phyloP scores from a whole-genome alignment of 177 flowering plant species.

The Vitis hybrid region DNA sequence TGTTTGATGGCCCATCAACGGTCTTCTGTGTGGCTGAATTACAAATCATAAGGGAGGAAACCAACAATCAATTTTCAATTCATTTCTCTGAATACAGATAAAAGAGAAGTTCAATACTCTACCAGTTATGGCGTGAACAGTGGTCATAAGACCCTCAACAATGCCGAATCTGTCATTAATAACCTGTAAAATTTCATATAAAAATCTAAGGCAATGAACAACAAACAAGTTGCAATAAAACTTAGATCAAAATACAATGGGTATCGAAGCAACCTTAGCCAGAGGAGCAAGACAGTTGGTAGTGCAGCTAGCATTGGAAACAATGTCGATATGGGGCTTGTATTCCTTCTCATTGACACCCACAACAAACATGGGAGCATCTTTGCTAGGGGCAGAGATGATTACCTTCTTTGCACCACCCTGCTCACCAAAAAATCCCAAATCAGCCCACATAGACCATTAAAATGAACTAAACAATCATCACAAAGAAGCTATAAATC shows the following conservation, averaged over 20 bases:
- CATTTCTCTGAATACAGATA: background rate
- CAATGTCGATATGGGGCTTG: constrained; percentile 61
- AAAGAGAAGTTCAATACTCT: background rate
- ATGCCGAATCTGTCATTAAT: constrained; percentile 81
- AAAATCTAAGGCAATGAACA: background rate
- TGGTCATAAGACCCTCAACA: constrained; percentile 90
- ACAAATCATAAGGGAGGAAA: background rate
- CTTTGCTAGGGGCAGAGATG: constrained; percentile 86
- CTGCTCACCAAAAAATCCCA: constrained; percentile 29
- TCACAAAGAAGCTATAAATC: background rate
- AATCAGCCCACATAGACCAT: too few species aligned
- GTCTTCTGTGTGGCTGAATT: constrained; percentile 78
- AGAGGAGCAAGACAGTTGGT: constrained; percentile 86
- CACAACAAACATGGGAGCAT: constrained; percentile 93
- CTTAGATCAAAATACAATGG: background rate
- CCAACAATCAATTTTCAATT: background rate
- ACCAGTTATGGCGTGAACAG: constrained; percentile 88
- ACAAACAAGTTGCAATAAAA: background rate
- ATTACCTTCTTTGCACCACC: constrained; percentile 94
- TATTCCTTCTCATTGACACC: constrained; percentile 88
- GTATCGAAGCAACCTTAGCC: constrained; percentile 50
- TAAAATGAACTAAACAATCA: background rate
- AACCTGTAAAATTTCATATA: constrained; percentile 33
- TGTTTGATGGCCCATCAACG: constrained; percentile 87
- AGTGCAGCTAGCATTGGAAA: constrained; percentile 91